Evolutionary conservation across 2,329 filamentous ascomycete species (phyloP).

Genomic region (Hypoxylon sp.): DNA sequence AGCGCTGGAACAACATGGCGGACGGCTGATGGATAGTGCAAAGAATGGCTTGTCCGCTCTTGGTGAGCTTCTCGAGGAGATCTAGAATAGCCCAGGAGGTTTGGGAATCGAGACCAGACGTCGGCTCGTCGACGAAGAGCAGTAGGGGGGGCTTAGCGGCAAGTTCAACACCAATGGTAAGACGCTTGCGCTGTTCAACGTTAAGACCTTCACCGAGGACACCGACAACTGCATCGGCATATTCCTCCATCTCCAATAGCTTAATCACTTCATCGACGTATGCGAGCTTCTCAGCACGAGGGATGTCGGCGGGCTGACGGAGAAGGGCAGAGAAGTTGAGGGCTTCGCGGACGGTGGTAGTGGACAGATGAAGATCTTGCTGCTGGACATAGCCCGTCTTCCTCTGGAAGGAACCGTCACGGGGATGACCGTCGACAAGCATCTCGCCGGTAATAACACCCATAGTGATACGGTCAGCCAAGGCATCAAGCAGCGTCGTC

Average conservation of each 20-base stretch:
- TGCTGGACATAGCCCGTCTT: slow-evolving; percentile 95
- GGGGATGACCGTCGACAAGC: slow-evolving; percentile 74
- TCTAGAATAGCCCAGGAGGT: slow-evolving; percentile 94
- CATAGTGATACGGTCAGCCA: slow-evolving; percentile 89
- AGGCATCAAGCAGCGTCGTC: slow-evolving; percentile 88
- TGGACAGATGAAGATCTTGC: slow-evolving; percentile 89
- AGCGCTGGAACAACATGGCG: slow-evolving; percentile 93
- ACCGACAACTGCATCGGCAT: slow-evolving; percentile 91
- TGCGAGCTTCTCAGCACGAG: slow-evolving; percentile 81
- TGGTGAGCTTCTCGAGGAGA: slow-evolving; percentile 89
- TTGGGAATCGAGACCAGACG: slow-evolving; percentile 92
- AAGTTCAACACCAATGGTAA: slow-evolving; percentile 96
- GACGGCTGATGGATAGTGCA: slow-evolving; percentile 99
- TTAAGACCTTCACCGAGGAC: slow-evolving; percentile 89
- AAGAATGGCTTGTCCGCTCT: slow-evolving; percentile 92
- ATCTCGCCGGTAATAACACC: slow-evolving; percentile 91
- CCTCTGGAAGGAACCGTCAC: slow-evolving; percentile 88
- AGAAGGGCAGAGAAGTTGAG: slow-evolving; percentile 88
- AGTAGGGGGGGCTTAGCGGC: slow-evolving; percentile 91
- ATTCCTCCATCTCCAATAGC: slow-evolving; percentile 89
- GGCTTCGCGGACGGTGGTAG: slow-evolving; percentile 89
- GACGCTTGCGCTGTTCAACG: slow-evolving; percentile 78
- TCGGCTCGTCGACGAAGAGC: slow-evolving; percentile 95
- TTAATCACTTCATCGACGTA: slow-evolving; percentile 94
- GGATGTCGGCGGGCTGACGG: slow-evolving; percentile 82